These are phyloP conservation scores for Melampsora larici-populina DNA, from an alignment of 1,284 basidiomycete species.

Conservation along the genomic window DNA sequence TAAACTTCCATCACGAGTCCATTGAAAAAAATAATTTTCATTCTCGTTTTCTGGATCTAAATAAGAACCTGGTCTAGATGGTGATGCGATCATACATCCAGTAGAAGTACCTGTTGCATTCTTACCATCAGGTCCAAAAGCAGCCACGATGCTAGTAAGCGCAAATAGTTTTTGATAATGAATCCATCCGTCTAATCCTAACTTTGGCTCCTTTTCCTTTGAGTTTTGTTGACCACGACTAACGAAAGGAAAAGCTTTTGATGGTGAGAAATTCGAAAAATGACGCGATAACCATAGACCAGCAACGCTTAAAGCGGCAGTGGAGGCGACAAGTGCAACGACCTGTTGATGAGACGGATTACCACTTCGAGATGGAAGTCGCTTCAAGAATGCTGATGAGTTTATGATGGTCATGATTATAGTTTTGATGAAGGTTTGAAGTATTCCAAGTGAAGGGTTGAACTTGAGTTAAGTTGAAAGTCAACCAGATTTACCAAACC, in stretches of 20 bases:
- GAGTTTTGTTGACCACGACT: background rate
- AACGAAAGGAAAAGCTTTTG: background rate
- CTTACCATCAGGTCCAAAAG: slow-evolving; percentile 45
- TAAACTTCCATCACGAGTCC: slow-evolving; percentile 45
- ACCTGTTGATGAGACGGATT: background rate
- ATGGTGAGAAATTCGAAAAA: background rate
- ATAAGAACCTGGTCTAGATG: slow-evolving; percentile 42
- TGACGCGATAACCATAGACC: background rate
- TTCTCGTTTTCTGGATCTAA: slow-evolving; percentile 45
- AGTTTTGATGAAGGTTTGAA: too few species aligned
- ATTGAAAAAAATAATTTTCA: slow-evolving; percentile 46
- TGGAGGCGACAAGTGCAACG: background rate
- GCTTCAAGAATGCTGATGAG: background rate
- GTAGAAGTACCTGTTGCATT: slow-evolving; percentile 43
- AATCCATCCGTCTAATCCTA: background rate
- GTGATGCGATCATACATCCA: slow-evolving; percentile 45
- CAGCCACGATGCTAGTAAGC: slow-evolving; percentile 31
- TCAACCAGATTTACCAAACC: too few species aligned
- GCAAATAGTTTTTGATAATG: slow-evolving; percentile 5
- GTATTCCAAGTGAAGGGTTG: too few species aligned
- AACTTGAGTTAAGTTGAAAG: too few species aligned
- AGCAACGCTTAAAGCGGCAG: background rate
- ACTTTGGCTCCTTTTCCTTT: background rate
- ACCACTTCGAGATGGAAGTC: background rate
- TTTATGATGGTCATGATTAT: background rate